A percentile compares a stretch with the other conserved stretches of the same genome.
Evolutionary conservation across 805 yeast species (phyloP).

Genomic region (Kockiozyma suomiensis): DNA sequence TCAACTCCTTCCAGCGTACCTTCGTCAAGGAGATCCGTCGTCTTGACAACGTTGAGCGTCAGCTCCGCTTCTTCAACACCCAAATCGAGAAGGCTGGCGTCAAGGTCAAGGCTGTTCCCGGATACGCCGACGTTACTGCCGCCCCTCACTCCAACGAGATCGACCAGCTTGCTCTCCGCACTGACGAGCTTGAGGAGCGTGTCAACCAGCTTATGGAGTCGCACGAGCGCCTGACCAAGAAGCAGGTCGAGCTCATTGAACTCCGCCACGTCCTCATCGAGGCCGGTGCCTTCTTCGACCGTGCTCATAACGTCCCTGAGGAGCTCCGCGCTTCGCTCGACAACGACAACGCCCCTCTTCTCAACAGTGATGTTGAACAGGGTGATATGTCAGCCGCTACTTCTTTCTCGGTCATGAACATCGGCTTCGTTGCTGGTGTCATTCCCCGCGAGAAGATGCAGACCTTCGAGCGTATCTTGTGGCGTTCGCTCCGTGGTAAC

Average conservation of each 20-base stretch:
- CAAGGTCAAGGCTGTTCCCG: slow-evolving; percentile 44
- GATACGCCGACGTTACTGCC: slow-evolving; percentile 46
- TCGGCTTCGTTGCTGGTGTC: slow-evolving; percentile 75
- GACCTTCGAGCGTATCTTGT: slow-evolving; percentile 76
- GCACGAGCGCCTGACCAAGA: slow-evolving; percentile 61
- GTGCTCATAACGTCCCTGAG: slow-evolving; percentile 40
- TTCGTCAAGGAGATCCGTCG: slow-evolving; percentile 85
- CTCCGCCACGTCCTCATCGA: slow-evolving; percentile 62
- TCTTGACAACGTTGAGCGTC: slow-evolving; percentile 87
- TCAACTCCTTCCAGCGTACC: slow-evolving; percentile 83
- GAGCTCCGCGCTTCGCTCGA: slow-evolving; percentile 42
- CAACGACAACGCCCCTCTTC: slow-evolving; percentile 45
- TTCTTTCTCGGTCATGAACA: slow-evolving; percentile 39
- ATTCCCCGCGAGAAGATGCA: slow-evolving; percentile 70
- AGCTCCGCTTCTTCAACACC: slow-evolving; percentile 54
- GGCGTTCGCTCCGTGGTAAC: slow-evolving; percentile 94
- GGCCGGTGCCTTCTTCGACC: slow-evolving; percentile 51
- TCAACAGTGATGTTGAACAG: slow-evolving; percentile 44
- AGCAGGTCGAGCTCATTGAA: slow-evolving; percentile 70
- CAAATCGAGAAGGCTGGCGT: slow-evolving; percentile 42
- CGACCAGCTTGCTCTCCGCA: slow-evolving; percentile 68
- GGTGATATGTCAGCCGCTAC: slow-evolving; percentile 27
- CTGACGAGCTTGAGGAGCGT: slow-evolving; percentile 71
- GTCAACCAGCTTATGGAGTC: slow-evolving; percentile 71
- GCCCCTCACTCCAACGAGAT: slow-evolving; percentile 58